Percentiles rank a stretch among this genome's conserved stretches.
Evolutionary conservation across 495 filamentous ascomycete species (phyloP).

Genomic region (Polyplosphaeria fusca): DNA sequence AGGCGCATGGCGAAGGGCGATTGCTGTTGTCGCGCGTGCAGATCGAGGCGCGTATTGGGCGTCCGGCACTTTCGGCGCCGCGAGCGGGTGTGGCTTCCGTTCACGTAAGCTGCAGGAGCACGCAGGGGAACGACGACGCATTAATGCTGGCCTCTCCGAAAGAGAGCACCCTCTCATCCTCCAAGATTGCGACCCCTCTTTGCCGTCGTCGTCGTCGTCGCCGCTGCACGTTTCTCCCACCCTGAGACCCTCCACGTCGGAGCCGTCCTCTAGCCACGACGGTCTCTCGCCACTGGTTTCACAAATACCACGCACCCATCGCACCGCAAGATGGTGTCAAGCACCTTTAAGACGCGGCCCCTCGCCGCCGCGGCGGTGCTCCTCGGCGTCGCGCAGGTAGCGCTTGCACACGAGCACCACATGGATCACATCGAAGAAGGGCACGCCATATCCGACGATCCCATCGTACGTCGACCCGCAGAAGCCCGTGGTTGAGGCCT

Average conservation of each 20-base stretch:
- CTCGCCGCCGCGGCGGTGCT: constrained; percentile 14
- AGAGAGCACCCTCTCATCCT: constrained; percentile 2
- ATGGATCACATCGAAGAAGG: constrained; percentile 73
- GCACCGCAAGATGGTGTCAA: too few relatives aligned
- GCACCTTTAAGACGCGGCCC: constrained; percentile 4
- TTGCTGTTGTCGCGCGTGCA: neutral
- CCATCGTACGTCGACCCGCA: constrained; percentile 62
- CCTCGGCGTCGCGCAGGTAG: constrained; percentile 17
- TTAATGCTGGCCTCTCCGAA: constrained; percentile 7
- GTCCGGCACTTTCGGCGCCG: neutral
- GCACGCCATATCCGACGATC: constrained; percentile 69
- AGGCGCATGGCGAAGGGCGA: constrained; percentile 10
- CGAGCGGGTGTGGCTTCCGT: neutral
- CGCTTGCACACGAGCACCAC: constrained; percentile 70
- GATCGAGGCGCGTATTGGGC: neutral
- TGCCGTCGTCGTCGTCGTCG: too few relatives aligned
- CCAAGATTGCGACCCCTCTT: neutral
- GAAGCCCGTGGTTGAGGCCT: neutral
- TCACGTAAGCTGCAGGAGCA: constrained; percentile 20
- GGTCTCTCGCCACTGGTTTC: constrained; percentile 5
- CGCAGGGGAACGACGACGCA: neutral
- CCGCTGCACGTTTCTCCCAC: neutral
- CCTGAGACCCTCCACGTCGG: constrained; percentile 20
- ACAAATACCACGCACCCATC: too few relatives aligned
- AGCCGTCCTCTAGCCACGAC: neutral